Conservation (phyloP, 2,329 filamentous ascomycete species). For the Helminthosporium solani region DNA sequence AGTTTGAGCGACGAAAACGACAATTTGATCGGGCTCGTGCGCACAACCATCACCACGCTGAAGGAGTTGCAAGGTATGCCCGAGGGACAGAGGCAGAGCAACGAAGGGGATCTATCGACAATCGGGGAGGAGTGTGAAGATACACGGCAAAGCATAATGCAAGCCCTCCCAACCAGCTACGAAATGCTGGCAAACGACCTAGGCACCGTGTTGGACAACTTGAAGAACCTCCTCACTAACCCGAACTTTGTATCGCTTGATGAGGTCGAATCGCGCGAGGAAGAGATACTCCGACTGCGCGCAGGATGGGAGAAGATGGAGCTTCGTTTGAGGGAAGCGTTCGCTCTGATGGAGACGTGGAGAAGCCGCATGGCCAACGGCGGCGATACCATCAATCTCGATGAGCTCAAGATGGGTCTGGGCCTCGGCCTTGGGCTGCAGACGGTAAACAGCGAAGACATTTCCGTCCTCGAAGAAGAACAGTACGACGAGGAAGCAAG, state of each 20-base stretch:
- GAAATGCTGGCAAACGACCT: conserved; percentile 72
- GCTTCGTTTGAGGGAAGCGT: conserved; percentile 81
- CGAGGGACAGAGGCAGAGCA: conserved; percentile 29
- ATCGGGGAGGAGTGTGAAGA: conserved; percentile 36
- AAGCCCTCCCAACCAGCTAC: conserved; percentile 59
- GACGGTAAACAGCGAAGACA: conserved; percentile 30
- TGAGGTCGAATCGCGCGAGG: conserved; percentile 88
- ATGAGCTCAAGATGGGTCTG: conserved; percentile 62
- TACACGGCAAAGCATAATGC: conserved; percentile 36
- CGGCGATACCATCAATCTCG: conserved; percentile 66
- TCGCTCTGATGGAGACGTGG: conserved; percentile 91
- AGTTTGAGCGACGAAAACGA: conserved; percentile 92
- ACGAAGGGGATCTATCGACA: conserved; percentile 27
- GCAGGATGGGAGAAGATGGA: conserved; percentile 95
- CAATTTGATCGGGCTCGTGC: conserved; percentile 69
- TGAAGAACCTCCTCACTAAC: conserved; percentile 84
- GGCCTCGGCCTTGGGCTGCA: conserved; percentile 55
- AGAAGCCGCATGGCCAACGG: conserved; percentile 73
- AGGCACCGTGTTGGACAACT: conserved; percentile 74
- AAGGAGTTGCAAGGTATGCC: conserved; percentile 62
- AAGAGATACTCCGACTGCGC: conserved; percentile 80
- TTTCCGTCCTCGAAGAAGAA: conserved; percentile 27
- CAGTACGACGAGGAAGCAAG: conserved; percentile 23
- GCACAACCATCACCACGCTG: conserved; percentile 69
- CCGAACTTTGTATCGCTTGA: conserved; percentile 95